These are phyloP conservation scores for Pleurotus cornucopiae DNA, from an alignment of 768 basidiomycete genomes.

Conservation along the genomic window DNA sequence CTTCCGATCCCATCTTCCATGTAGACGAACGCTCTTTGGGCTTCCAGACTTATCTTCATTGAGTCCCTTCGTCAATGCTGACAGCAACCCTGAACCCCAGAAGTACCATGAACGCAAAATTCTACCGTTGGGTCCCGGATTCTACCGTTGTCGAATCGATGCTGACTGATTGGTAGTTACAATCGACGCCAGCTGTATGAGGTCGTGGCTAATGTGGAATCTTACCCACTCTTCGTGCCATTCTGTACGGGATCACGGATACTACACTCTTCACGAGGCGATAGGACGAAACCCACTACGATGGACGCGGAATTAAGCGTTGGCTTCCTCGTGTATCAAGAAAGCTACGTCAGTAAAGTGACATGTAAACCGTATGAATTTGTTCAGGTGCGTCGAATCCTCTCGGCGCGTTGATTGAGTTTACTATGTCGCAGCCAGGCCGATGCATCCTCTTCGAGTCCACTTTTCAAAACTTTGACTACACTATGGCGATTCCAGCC, in stretches of 20 bases:
- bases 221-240: slow-evolving; percentile 85
- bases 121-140: slow-evolving; percentile 65
- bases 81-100: slow-evolving; percentile 41
- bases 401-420: slow-evolving; percentile 3
- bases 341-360: slow-evolving; percentile 85
- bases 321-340: slow-evolving; percentile 82
- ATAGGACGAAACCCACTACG: slow-evolving; percentile 23
- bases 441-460: slow-evolving; percentile 63
- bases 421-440: slow-evolving; percentile 42
- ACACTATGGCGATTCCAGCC: slow-evolving; percentile 77
- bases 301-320: slow-evolving; percentile 87
- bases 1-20: neutral
- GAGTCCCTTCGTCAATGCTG: slow-evolving; percentile 21
- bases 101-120: slow-evolving; percentile 81
- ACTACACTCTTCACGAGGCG: slow-evolving; percentile 30
- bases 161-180: slow-evolving; percentile 49
- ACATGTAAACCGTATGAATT: slow-evolving; percentile 73
- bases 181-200: slow-evolving; percentile 73
- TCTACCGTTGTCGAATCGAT: neutral
- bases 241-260: slow-evolving; percentile 79
- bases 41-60: slow-evolving; percentile 46
- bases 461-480: slow-evolving; percentile 67
- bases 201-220: slow-evolving; percentile 82
- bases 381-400: slow-evolving; percentile 60
- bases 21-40: slow-evolving; percentile 37